These are phyloP conservation scores for Arabis hirsuta DNA, from an alignment of 345 rosid species.

Conservation along the genomic window DNA sequence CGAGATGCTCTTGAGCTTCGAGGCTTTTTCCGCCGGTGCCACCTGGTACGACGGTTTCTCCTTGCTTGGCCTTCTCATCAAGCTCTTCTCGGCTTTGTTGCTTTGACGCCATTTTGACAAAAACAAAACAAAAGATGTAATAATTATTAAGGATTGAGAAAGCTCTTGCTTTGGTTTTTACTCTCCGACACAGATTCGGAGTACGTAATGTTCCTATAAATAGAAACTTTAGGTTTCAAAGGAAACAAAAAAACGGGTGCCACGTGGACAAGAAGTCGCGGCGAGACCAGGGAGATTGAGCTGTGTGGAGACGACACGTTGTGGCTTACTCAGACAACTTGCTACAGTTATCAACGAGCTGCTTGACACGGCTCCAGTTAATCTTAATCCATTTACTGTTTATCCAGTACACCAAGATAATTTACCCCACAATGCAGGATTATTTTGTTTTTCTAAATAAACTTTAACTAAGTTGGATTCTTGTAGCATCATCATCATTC, in stretches of 20 bases:
- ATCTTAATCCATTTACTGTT: neutral
- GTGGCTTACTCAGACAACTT: slow-evolving; percentile 42
- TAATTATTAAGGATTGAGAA: neutral
- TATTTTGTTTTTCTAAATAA: too few species aligned
- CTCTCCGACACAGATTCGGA: slow-evolving; percentile 30
- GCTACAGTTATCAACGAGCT: slow-evolving; percentile 38
- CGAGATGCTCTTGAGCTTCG: slow-evolving; percentile 67
- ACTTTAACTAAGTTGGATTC: too few species aligned
- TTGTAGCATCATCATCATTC: too few species aligned
- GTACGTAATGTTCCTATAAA: slow-evolving; percentile 28
- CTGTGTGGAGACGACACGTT: slow-evolving; percentile 42
- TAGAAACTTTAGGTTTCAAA: neutral
- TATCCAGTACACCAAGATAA: too few species aligned
- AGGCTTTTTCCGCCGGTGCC: slow-evolving; percentile 71
- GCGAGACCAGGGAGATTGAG: slow-evolving; percentile 15
- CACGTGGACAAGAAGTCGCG: slow-evolving; percentile 27
- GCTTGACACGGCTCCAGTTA: slow-evolving; percentile 37
- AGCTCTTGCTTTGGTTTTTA: slow-evolving; percentile 23
- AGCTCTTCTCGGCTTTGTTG: slow-evolving; percentile 55
- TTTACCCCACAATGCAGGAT: too few species aligned
- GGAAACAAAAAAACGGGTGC: neutral
- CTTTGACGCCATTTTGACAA: slow-evolving; percentile 46
- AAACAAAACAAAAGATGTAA: neutral
- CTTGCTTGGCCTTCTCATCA: slow-evolving; percentile 55
- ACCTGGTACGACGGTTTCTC: slow-evolving; percentile 68